phyloP scores from a whole-genome alignment of 2,329 filamentous ascomycete genomes.

The Pseudogymnoascus sp. region DNA sequence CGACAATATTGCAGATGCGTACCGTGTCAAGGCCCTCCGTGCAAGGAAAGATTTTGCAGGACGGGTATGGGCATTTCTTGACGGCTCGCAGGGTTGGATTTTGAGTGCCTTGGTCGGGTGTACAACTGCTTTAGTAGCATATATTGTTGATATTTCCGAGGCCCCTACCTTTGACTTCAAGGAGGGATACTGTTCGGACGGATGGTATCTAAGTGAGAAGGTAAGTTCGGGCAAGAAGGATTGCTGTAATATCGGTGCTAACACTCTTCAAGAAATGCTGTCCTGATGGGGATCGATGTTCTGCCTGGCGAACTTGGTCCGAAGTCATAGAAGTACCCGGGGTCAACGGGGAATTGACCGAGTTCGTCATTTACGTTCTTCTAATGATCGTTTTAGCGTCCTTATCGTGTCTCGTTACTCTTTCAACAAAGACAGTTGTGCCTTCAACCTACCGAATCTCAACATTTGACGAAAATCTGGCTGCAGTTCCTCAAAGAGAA shows the following conservation, averaged over 20 bases:
- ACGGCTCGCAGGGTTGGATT: conserved; percentile 89
- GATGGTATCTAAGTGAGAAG: conserved; percentile 68
- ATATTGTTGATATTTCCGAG: conserved; percentile 82
- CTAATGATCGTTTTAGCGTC: conserved; percentile 62
- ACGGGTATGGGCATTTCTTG: conserved; percentile 66
- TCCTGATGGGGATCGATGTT: conserved; percentile 42
- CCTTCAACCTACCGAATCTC: conserved; percentile 79
- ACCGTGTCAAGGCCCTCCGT: conserved; percentile 75
- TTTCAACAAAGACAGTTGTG: conserved; percentile 89
- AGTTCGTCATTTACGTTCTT: conserved; percentile 67
- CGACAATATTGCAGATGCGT: conserved; percentile 90
- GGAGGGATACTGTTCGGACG: conserved; percentile 67
- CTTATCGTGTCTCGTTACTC: conserved; percentile 67
- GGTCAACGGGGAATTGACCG: conserved; percentile 42
- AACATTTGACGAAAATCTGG: conserved; percentile 88
- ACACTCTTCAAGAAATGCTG: conserved; percentile 41
- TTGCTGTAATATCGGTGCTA: neutral
- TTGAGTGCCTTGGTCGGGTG: conserved; percentile 84
- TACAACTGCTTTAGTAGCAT: conserved; percentile 76
- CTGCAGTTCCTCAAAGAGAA: conserved; percentile 45
- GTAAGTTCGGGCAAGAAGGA: conserved; percentile 27
- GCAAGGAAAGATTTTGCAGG: conserved; percentile 77
- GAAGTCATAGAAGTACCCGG: conserved; percentile 23
- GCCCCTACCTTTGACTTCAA: conserved; percentile 83
- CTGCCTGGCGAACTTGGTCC: conserved; percentile 58